A percentile compares a stretch with the other conserved stretches of the same genome.
phyloP scores from a whole-genome alignment of 1,284 basidiomycete genomes.

The Naganishia cerealis region DNA sequence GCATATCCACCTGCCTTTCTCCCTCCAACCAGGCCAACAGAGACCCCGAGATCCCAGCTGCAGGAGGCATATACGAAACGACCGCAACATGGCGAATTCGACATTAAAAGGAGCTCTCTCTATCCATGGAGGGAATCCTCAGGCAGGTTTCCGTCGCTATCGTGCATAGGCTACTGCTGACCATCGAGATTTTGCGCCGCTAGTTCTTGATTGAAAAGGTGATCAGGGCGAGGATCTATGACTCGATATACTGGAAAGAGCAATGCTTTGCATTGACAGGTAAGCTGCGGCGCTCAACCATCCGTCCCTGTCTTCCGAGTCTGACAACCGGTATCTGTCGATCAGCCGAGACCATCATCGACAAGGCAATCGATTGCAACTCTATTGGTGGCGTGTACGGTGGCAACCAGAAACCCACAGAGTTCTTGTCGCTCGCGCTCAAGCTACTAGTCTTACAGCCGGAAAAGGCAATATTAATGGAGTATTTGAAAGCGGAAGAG shows the following conservation, averaged over 20 bases:
- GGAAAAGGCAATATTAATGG: slow-evolving; percentile 90
- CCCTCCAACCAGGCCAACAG: background rate
- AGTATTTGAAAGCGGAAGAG: slow-evolving; percentile 91
- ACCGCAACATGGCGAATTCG: slow-evolving; percentile 33
- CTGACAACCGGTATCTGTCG: background rate
- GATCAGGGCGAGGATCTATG: slow-evolving; percentile 93
- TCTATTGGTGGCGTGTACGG: slow-evolving; percentile 86
- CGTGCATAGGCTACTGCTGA: background rate
- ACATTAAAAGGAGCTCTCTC: slow-evolving; percentile 43
- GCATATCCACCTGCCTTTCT: background rate
- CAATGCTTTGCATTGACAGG: slow-evolving; percentile 90
- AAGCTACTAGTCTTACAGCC: slow-evolving; percentile 97
- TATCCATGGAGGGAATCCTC: slow-evolving; percentile 93
- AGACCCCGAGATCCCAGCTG: no score
- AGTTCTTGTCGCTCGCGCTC: slow-evolving; percentile 85
- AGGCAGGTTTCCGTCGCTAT: slow-evolving; percentile 58
- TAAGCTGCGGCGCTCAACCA: slow-evolving; percentile 46
- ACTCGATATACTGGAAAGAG: slow-evolving; percentile 94
- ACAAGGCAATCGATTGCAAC: slow-evolving; percentile 79
- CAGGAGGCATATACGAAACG: no score
- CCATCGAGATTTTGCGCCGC: slow-evolving; percentile 9
- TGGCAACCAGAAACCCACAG: slow-evolving; percentile 84
- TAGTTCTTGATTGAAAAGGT: slow-evolving; percentile 96
- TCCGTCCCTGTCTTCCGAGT: background rate
- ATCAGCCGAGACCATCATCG: slow-evolving; percentile 84